A percentile compares a stretch with the other conserved stretches of the same genome.
These are phyloP conservation scores for Xylariaceae sp. DNA, from an alignment of 2,329 filamentous ascomycete species.

Conservation along the genomic window DNA sequence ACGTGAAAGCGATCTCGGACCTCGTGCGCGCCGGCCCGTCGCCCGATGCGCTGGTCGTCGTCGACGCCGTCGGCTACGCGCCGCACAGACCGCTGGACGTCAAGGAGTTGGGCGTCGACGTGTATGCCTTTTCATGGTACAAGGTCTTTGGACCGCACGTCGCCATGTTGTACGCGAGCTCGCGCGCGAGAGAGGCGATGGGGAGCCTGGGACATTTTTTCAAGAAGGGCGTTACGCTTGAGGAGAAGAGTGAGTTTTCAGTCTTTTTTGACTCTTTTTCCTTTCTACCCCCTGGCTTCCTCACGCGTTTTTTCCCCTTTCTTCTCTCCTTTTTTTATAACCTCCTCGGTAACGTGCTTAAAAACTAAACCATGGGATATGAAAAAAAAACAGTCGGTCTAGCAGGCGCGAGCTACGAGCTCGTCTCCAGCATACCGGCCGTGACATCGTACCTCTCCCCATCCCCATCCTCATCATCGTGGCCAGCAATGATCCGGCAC, in stretches of 20 bases:
- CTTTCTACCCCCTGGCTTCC: too few relatives aligned
- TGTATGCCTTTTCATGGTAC: slow-evolving; percentile 78
- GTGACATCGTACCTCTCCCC: slow-evolving; percentile 58
- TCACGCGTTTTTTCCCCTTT: too few relatives aligned
- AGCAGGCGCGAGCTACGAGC: slow-evolving; percentile 66
- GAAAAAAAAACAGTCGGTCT: slow-evolving; percentile 14
- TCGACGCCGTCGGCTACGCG: slow-evolving; percentile 73
- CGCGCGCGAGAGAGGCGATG: slow-evolving; percentile 49
- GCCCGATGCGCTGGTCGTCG: slow-evolving; percentile 57
- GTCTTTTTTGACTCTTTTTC: too few relatives aligned
- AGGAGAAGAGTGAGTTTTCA: slow-evolving; percentile 44
- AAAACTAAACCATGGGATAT: too few relatives aligned
- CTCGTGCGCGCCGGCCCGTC: slow-evolving; percentile 26
- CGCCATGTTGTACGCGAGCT: slow-evolving; percentile 62
- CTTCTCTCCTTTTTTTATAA: too few relatives aligned
- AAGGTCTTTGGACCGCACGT: slow-evolving; percentile 77
- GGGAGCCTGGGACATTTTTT: slow-evolving; percentile 51
- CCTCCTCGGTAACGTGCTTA: too few relatives aligned
- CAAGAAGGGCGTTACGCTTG: slow-evolving; percentile 49
- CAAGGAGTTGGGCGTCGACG: slow-evolving; percentile 61
- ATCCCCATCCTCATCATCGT: slow-evolving; percentile 39
- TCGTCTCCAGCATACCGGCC: slow-evolving; percentile 54
- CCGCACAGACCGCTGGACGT: slow-evolving; percentile 69
- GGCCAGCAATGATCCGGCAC: too few relatives aligned
- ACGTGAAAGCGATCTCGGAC: slow-evolving; percentile 19